Conservation (phyloP, 2,329 filamentous ascomycete genomes). For the Gaeumannomyces sp. region DNA sequence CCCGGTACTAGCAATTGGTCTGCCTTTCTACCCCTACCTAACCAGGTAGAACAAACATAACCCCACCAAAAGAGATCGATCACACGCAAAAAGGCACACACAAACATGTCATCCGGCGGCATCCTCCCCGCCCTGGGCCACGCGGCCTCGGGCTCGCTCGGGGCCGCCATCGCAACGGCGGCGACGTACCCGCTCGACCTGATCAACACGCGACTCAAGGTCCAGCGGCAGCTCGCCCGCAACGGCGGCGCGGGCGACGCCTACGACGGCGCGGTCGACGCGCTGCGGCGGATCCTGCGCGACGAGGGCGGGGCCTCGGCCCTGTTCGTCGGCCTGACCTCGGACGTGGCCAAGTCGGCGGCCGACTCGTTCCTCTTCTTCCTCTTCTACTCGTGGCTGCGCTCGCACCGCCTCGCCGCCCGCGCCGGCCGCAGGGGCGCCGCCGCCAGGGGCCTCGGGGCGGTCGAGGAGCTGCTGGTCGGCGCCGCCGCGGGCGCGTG, state of each 20-base stretch:
- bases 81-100: neutral
- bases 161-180: conserved; percentile 73
- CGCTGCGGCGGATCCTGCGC: conserved; percentile 62
- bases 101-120: conserved; percentile 9
- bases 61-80: no score
- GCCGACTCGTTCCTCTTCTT: conserved; percentile 83
- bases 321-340: conserved; percentile 61
- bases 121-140: conserved; percentile 71
- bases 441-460: conserved; percentile 40
- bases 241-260: conserved; percentile 23
- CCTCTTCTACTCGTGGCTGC: conserved; percentile 60
- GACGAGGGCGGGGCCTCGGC: conserved; percentile 63
- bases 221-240: conserved; percentile 54
- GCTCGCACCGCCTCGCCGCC: conserved; percentile 25
- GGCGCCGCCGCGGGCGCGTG: conserved; percentile 69
- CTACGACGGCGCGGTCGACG: conserved; percentile 63
- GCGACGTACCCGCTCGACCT: conserved; percentile 76
- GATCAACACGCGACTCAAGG: conserved; percentile 75
- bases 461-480: conserved; percentile 67
- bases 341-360: conserved; percentile 61
- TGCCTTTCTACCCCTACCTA: neutral
- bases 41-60: neutral
- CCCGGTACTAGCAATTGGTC: neutral
- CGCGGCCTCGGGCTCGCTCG: conserved; percentile 71
- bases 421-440: conserved; percentile 17